phyloP scores from a whole-genome alignment of 1,284 basidiomycete genomes.

The Austropuccinia psidii region DNA sequence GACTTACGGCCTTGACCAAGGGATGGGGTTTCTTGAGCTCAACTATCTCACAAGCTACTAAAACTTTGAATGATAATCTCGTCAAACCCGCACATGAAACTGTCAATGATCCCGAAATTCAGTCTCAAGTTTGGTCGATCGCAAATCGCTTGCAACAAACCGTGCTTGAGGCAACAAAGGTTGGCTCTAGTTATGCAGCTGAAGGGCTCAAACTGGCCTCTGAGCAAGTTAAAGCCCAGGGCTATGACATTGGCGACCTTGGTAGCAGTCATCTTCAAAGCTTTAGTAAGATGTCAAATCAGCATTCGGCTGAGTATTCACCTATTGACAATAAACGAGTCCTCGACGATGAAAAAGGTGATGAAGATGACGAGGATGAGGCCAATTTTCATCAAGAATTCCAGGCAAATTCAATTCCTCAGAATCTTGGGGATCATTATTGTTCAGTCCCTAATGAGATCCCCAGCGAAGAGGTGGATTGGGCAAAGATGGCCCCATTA shows the following conservation, averaged over 20 bases:
- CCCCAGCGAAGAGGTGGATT: neutral
- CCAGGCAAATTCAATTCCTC: neutral
- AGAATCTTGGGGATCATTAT: neutral
- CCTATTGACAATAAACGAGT: neutral
- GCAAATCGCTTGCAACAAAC: constrained; percentile 19
- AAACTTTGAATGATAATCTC: constrained; percentile 15
- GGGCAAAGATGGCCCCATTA: constrained; percentile 14
- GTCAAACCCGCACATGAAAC: constrained; percentile 27
- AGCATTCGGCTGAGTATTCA: neutral
- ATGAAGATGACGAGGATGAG: constrained; percentile 33
- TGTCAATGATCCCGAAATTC: constrained; percentile 14
- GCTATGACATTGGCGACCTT: constrained; percentile 24
- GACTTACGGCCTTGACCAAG: neutral
- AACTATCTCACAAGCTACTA: constrained; percentile 7
- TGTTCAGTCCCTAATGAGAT: neutral
- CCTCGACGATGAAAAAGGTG: neutral
- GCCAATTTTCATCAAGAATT: neutral
- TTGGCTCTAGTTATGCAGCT: constrained; percentile 20
- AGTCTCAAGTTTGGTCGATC: constrained; percentile 32
- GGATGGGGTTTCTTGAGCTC: constrained; percentile 33
- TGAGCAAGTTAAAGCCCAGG: constrained; percentile 24
- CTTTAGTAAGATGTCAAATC: neutral
- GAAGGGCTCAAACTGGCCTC: constrained; percentile 31
- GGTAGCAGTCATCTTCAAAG: constrained; percentile 19
- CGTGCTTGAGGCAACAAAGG: constrained; percentile 20